Conservation (phyloP, 2,329 filamentous ascomycete genomes). For the Sphaerulina vaccinii region DNA sequence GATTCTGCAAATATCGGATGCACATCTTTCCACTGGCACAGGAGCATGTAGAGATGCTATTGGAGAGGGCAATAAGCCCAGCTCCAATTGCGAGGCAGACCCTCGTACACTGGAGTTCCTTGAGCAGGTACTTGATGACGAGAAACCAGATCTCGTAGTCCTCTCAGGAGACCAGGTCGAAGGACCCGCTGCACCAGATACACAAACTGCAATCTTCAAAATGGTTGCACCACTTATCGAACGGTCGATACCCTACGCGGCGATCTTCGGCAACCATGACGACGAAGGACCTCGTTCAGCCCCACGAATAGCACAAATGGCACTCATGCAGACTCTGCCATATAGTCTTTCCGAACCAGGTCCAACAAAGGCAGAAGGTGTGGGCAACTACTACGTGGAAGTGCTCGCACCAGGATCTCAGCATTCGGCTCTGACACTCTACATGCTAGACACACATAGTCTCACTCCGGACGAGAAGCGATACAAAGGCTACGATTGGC, state of each 20-base stretch:
- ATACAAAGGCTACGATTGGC: conserved; percentile 94
- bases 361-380: conserved; percentile 78
- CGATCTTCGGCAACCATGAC: conserved; percentile 97
- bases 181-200: conserved; percentile 86
- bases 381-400: conserved; percentile 94
- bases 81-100: conserved; percentile 77
- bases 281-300: conserved; percentile 69
- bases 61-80: conserved; percentile 42
- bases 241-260: conserved; percentile 85
- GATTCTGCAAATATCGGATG: conserved; percentile 92
- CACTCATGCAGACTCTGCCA: conserved; percentile 78
- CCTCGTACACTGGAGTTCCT: conserved; percentile 89
- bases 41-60: conserved; percentile 84
- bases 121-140: conserved; percentile 77
- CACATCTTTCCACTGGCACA: conserved; percentile 88
- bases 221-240: conserved; percentile 80
- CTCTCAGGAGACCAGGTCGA: conserved; percentile 94
- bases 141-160: conserved; percentile 89
- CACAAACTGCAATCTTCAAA: conserved; percentile 92
- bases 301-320: conserved; percentile 76
- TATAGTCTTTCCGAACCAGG: conserved; percentile 86
- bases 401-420: conserved; percentile 78
- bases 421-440: conserved; percentile 91
- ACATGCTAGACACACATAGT: conserved; percentile 87
- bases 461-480: conserved; percentile 87